Conservation (phyloP, 139 green algal species). For the Volvox africanus region DNA sequence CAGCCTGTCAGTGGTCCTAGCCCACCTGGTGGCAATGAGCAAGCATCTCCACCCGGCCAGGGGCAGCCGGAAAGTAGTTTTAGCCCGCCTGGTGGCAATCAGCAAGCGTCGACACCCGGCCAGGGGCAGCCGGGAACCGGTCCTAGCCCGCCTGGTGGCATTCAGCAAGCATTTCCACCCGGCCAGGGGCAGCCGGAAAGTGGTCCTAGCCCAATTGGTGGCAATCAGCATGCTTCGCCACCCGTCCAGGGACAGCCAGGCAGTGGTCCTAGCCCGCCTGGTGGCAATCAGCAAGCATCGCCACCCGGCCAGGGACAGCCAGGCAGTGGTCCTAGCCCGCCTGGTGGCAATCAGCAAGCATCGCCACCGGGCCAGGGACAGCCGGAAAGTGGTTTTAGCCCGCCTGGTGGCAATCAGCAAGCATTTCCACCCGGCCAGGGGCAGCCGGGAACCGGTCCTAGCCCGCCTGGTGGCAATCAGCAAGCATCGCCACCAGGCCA, state of each 20-base stretch:
- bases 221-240: not conserved
- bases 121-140: not conserved
- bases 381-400: not conserved
- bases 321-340: not conserved
- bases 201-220: not conserved
- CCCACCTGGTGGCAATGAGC: not conserved
- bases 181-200: not conserved
- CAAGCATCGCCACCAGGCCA: not conserved
- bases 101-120: not conserved
- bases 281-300: no score
- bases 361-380: no score
- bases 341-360: not conserved
- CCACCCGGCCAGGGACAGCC: not conserved
- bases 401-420: not conserved
- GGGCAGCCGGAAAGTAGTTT: not conserved
- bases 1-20: not conserved
- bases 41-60: not conserved
- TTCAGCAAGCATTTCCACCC: not conserved
- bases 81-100: not conserved
- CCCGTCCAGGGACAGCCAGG: not conserved
- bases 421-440: not conserved
- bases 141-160: not conserved
- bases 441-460: not conserved
- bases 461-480: not conserved
- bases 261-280: not conserved